Base-by-base conservation (phyloP, 2,329 filamentous ascomycete genomes). In the Ceratocystiopsis minuta region DNA sequence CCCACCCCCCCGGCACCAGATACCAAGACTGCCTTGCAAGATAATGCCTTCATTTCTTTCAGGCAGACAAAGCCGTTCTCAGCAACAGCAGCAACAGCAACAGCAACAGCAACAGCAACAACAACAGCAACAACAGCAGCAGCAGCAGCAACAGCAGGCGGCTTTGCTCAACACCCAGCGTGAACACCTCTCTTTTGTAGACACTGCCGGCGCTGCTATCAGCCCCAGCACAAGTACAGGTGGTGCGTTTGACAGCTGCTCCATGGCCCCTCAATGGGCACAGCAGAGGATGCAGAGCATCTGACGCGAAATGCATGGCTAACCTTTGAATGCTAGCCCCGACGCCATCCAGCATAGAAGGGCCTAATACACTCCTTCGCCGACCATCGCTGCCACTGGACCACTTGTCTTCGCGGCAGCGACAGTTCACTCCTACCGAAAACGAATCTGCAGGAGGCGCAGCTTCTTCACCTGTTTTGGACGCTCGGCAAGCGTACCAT, bases 11-110 rank as follows among this genome's bases (percentile, higher is more conserved):
- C 14, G 24, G 24, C 24, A 28, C 24, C 24, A 28, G 11, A 28
- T 10, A 6, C 9, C 24, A 28, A 28, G 24, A 28, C 6, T 28
- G 24, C 24, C 24, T 28, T 6, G 38, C 46, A 44, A 45, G 41
- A 50, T 49, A 47, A 72, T 72, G 68, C 66, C 63, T 57, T 72
- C 72, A 58, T 60, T 62, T 59, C 67, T 67, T 54, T 58, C 70
- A 56, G 63, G 65, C 55, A 71, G 62, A 61, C 64, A 69, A 57
- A 65, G 62, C 53, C 67, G 67, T 52, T 70, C 70, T 55, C 70
- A 72, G 60, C 47, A 49, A 6, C 50, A 53, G 36, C 51, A 49
- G 34, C 53, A 53, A 39, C 52, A 48, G 46, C 51, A 49, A 31
- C 44, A 46, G 34, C 41, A 44, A 14, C 43, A 41, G n/a, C 38